Conservation (phyloP, 306 rosid genomes). For the Acacia crassicarpa region DNA sequence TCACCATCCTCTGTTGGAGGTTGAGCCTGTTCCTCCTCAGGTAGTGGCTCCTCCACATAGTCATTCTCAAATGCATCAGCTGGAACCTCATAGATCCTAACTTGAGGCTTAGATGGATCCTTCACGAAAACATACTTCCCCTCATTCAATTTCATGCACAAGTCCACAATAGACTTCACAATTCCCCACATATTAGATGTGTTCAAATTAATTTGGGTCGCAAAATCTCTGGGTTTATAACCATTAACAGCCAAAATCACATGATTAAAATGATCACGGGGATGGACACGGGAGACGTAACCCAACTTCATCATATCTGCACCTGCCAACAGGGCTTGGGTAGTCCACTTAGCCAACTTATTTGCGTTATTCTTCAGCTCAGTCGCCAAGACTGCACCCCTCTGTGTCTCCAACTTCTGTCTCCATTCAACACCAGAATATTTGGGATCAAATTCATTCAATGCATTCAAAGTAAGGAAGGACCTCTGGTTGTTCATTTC, state of each 20-base stretch:
- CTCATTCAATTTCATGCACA: conserved; percentile 94
- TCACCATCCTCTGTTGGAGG: conserved; percentile 73
- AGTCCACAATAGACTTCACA: conserved; percentile 92
- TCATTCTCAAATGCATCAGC: conserved; percentile 89
- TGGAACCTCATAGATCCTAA: conserved; percentile 94
- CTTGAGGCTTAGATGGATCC: conserved; percentile 93
- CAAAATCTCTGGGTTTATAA: conserved; percentile 87
- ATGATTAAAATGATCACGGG: conserved; percentile 92
- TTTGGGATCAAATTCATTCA: conserved; percentile 88
- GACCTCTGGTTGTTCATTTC: conserved; percentile 86
- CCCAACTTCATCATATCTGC: conserved; percentile 98
- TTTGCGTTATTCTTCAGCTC: conserved; percentile 96
- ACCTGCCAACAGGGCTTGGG: conserved; percentile 78
- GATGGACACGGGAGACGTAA: conserved; percentile 90
- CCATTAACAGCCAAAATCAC: conserved; percentile 88
- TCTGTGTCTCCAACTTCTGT: conserved; percentile 94
- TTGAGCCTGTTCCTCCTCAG: conserved; percentile 92
- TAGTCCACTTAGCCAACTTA: conserved; percentile 94
- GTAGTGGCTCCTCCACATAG: conserved; percentile 94
- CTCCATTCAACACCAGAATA: conserved; percentile 95
- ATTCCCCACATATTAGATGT: conserved; percentile 92
- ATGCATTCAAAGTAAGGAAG: conserved; percentile 82
- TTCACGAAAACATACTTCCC: conserved; percentile 92
- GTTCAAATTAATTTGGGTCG: conserved; percentile 77
- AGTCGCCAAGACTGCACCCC: conserved; percentile 97